These are phyloP conservation scores for Ceratocystis papillata DNA, from an alignment of 2,329 filamentous ascomycete genomes.

Conservation along the genomic window DNA sequence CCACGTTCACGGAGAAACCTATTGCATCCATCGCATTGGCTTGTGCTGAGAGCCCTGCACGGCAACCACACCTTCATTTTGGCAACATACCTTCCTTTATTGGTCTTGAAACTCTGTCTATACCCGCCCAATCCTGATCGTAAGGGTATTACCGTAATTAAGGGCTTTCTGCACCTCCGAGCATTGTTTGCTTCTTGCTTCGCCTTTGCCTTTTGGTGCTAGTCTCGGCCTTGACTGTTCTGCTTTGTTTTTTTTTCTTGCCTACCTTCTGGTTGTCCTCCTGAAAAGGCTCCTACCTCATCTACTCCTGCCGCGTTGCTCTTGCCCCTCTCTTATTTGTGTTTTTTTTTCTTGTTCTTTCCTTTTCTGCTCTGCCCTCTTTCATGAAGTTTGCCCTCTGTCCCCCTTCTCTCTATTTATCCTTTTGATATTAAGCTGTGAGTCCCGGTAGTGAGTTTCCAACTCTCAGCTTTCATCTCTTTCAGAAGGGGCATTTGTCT, in stretches of 20 bases:
- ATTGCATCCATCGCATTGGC: neutral
- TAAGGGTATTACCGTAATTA: neutral
- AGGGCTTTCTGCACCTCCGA: neutral
- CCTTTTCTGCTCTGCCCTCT: conserved; percentile 2
- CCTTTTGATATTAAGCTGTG: neutral
- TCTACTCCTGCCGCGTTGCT: neutral
- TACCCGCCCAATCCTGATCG: neutral
- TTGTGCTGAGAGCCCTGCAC: neutral
- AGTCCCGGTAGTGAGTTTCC: too few relatives aligned
- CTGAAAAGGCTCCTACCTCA: neutral
- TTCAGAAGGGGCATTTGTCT: neutral
- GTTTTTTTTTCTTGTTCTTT: conserved; percentile 9
- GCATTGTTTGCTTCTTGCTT: conserved; percentile 7
- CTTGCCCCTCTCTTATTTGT: conserved; percentile 19
- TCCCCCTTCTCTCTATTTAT: neutral
- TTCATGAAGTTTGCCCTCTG: too few relatives aligned
- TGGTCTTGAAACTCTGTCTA: neutral
- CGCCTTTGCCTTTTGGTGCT: neutral
- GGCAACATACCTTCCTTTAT: neutral
- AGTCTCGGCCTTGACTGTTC: neutral
- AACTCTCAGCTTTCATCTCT: conserved; percentile 9
- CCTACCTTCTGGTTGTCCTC: neutral
- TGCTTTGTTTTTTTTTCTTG: conserved; percentile 13
- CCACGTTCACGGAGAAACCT: neutral
- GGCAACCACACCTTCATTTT: neutral